These are phyloP conservation scores for Solanum medicagineum DNA, from an alignment of 257 asterid genomes.

Conservation along the genomic window DNA sequence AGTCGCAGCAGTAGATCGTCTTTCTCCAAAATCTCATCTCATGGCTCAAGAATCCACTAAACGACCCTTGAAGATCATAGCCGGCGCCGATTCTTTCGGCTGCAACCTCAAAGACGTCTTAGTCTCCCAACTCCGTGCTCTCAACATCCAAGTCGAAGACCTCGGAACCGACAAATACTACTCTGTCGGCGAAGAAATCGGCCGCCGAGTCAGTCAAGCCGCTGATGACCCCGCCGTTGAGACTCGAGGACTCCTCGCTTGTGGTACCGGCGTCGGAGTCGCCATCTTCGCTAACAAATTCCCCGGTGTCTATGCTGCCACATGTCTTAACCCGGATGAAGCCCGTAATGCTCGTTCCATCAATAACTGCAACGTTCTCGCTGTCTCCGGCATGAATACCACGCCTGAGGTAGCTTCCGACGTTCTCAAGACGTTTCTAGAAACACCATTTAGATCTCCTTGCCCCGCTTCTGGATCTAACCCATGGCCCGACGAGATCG, in stretches of 20 bases:
- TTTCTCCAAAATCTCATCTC: not conserved
- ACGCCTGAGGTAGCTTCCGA: slow-evolving; percentile 34
- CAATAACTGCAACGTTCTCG: slow-evolving; percentile 70
- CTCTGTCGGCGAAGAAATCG: slow-evolving; percentile 67
- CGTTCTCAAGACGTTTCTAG: slow-evolving; percentile 47
- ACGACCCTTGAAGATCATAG: slow-evolving; percentile 43
- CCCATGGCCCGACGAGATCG: slow-evolving; percentile 72
- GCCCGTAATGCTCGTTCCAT: slow-evolving; percentile 71
- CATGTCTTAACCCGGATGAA: slow-evolving; percentile 59
- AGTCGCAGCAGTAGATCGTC: not conserved
- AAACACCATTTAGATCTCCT: slow-evolving; percentile 65
- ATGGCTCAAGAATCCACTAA: slow-evolving; percentile 34
- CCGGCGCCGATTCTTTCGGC: slow-evolving; percentile 84
- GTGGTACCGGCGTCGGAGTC: slow-evolving; percentile 92
- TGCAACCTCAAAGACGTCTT: slow-evolving; percentile 41
- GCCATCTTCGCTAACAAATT: slow-evolving; percentile 75
- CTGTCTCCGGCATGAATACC: slow-evolving; percentile 67
- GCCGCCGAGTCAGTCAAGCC: slow-evolving; percentile 64
- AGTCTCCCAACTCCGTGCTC: slow-evolving; percentile 44
- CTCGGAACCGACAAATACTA: slow-evolving; percentile 66
- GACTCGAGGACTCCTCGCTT: slow-evolving; percentile 66
- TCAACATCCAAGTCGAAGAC: slow-evolving; percentile 61
- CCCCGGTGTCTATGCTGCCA: slow-evolving; percentile 82
- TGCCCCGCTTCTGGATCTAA: slow-evolving; percentile 79
- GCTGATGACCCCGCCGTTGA: slow-evolving; percentile 21